Percentiles rank a stretch among this genome's conserved stretches.
These are phyloP conservation scores for Boletus edulis DNA, from an alignment of 768 basidiomycete species.

Conservation along the genomic window DNA sequence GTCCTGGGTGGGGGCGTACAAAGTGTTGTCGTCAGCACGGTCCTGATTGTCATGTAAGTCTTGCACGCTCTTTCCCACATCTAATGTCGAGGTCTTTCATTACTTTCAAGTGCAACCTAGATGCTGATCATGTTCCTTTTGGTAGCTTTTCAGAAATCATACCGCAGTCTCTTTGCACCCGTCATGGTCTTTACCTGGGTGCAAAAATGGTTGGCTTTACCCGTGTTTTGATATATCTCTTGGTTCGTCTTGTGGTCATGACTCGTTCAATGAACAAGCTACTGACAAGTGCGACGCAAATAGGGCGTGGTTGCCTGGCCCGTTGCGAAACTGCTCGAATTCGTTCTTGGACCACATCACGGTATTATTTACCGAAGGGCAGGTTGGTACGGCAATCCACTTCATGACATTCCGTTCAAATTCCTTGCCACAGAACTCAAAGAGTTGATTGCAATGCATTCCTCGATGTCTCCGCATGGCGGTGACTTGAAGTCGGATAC, in stretches of 20 bases:
- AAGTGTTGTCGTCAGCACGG: conserved; percentile 79
- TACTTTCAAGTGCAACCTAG: too few relatives aligned
- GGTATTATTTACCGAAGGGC: conserved; percentile 88
- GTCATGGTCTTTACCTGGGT: conserved; percentile 85
- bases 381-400: conserved; percentile 31
- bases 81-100: not conserved
- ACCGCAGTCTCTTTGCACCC: conserved; percentile 88
- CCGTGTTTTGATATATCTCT: conserved; percentile 59
- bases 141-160: conserved; percentile 87
- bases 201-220: conserved; percentile 81
- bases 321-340: conserved; percentile 78
- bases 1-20: conserved; percentile 76
- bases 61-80: not conserved
- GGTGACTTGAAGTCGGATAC: conserved; percentile 88
- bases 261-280: not conserved
- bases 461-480: conserved; percentile 65
- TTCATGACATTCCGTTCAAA: not conserved
- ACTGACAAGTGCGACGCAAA: not conserved
- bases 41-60: conserved; percentile 84
- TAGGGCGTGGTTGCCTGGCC: conserved; percentile 82
- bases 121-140: conserved; percentile 2
- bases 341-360: conserved; percentile 76
- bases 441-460: conserved; percentile 89
- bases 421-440: conserved; percentile 57
- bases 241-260: conserved; percentile 41